phyloP scores from a whole-genome alignment of 257 asterid genomes.

The Leptodermis oblonga region DNA sequence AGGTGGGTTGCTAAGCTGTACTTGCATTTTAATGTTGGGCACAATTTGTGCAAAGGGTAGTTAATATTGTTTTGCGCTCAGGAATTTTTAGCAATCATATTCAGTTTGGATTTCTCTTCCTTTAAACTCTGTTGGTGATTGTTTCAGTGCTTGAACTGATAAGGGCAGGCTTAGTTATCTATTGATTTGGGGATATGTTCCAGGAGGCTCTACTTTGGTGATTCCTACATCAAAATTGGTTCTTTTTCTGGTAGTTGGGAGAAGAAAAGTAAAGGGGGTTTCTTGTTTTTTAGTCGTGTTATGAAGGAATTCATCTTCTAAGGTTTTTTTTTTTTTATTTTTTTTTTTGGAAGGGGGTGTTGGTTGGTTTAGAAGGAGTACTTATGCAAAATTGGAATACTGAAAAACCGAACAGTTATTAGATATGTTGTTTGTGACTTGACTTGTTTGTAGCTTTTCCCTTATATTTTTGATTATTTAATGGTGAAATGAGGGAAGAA shows the following conservation, averaged over 20 bases:
- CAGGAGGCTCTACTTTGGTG: not conserved
- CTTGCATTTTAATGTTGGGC: slow-evolving; percentile 13
- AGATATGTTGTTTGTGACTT: slow-evolving; percentile 15
- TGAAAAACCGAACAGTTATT: not conserved
- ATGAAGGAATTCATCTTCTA: not conserved
- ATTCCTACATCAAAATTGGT: not conserved
- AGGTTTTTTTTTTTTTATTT: too few relatives aligned
- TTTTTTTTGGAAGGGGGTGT: too few relatives aligned
- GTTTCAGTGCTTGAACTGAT: slow-evolving; percentile 11
- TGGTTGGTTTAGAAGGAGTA: not conserved
- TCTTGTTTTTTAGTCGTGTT: not conserved
- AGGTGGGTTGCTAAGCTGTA: slow-evolving; percentile 15
- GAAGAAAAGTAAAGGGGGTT: not conserved
- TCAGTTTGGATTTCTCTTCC: slow-evolving; percentile 2
- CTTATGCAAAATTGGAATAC: not conserved
- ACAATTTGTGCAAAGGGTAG: slow-evolving; percentile 1
- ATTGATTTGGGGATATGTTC: not conserved
- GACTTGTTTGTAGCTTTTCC: slow-evolving; percentile 12
- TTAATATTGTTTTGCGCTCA: not conserved
- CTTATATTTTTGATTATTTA: slow-evolving; percentile 3
- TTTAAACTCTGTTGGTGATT: not conserved
- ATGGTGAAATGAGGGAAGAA: slow-evolving; percentile 4
- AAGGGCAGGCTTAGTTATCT: not conserved
- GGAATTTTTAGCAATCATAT: not conserved
- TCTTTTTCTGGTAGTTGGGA: not conserved